Conservation (phyloP, 1,284 basidiomycete genomes). For the Coniophora puteana region DNA sequence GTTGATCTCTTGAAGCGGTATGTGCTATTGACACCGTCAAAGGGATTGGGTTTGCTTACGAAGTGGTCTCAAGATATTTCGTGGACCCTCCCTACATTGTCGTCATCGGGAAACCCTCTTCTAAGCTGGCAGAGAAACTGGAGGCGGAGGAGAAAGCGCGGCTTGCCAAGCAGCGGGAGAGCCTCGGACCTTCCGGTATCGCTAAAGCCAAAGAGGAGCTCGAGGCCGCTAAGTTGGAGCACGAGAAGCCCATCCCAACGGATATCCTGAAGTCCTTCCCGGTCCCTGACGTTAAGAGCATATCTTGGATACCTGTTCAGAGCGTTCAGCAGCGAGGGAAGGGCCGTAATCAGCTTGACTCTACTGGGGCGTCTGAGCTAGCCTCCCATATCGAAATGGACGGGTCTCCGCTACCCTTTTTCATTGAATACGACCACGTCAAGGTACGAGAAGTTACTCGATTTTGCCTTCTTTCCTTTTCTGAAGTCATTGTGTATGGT, state of each 20-base stretch:
- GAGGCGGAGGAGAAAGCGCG: slow-evolving; percentile 82
- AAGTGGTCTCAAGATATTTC: slow-evolving; percentile 59
- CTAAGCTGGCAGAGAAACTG: slow-evolving; percentile 77
- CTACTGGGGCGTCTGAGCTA: slow-evolving; percentile 36
- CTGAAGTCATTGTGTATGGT: slow-evolving; percentile 6
- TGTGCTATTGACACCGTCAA: background rate
- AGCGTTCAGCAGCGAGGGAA: slow-evolving; percentile 65
- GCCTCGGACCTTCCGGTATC: slow-evolving; percentile 81
- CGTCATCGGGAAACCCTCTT: slow-evolving; percentile 87
- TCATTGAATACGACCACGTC: slow-evolving; percentile 89
- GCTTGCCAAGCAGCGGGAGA: slow-evolving; percentile 64
- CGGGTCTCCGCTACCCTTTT: slow-evolving; percentile 73
- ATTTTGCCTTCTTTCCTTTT: slow-evolving; percentile 8
- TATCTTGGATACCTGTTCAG: slow-evolving; percentile 94
- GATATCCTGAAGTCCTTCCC: slow-evolving; percentile 83
- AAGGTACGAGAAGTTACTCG: slow-evolving; percentile 43
- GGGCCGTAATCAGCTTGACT: slow-evolving; percentile 31
- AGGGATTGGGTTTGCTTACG: slow-evolving; percentile 8
- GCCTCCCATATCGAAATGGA: slow-evolving; percentile 72
- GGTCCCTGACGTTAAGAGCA: slow-evolving; percentile 84
- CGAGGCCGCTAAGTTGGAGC: slow-evolving; percentile 83
- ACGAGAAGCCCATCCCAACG: slow-evolving; percentile 80
- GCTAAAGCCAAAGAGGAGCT: slow-evolving; percentile 68
- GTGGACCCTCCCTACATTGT: slow-evolving; percentile 69
- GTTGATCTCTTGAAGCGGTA: slow-evolving; percentile 75